phyloP scores from a whole-genome alignment of 441 rosid species.

The Erodium moschatum region DNA sequence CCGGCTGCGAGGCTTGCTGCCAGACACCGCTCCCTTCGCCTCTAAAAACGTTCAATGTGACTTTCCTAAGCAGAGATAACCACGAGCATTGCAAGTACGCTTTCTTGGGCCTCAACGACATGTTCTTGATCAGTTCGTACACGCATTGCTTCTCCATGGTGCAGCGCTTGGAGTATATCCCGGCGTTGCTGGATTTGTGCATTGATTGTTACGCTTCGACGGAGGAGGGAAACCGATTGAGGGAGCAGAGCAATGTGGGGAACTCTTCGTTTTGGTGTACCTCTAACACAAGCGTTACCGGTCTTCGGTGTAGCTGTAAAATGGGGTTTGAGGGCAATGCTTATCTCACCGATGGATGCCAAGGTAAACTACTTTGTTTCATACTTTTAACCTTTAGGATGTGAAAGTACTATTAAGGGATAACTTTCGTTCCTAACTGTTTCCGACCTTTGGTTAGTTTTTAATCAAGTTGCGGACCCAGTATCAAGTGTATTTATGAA shows the following conservation, averaged over 20 bases:
- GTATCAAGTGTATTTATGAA: too few species aligned
- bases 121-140: neutral
- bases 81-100: neutral
- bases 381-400: too few species aligned
- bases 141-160: neutral
- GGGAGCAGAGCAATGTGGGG: neutral
- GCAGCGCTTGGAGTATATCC: neutral
- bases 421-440: too few species aligned
- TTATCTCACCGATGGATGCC: neutral
- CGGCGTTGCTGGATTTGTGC: neutral
- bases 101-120: neutral
- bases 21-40: neutral
- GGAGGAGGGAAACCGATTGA: neutral
- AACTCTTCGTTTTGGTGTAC: neutral
- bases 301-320: neutral
- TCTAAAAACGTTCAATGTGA: neutral
- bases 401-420: too few species aligned
- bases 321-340: neutral
- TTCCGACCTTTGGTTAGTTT: too few species aligned
- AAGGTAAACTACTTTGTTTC: neutral
- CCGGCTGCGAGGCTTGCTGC: neutral
- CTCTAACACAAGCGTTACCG: neutral
- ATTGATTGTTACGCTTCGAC: neutral
- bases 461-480: too few species aligned
- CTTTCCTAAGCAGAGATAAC: neutral